phyloP scores from a whole-genome alignment of 352 stramenopile genomes.

The Globisporangium mamillatum region DNA sequence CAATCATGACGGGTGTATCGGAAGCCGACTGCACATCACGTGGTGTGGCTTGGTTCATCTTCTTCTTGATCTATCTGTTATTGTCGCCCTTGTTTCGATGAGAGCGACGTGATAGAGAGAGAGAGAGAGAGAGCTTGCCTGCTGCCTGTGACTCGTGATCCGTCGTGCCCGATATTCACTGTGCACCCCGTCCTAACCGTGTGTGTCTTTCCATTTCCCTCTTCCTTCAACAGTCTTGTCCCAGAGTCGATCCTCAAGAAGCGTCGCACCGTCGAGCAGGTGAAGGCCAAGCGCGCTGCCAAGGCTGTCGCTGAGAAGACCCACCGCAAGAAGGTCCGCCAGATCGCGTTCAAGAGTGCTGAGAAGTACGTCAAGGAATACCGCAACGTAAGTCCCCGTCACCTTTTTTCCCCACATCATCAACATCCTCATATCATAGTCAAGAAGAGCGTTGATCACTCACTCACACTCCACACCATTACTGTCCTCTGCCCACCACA shows the following conservation, averaged over 20 bases:
- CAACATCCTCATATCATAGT: too few species aligned
- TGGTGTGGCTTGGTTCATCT: constrained; percentile 6
- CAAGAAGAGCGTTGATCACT: neutral
- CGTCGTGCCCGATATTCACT: constrained; percentile 21
- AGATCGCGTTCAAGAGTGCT: constrained; percentile 93
- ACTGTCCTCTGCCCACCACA: constrained; percentile 15
- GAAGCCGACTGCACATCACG: constrained; percentile 17
- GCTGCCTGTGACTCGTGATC: constrained; percentile 7
- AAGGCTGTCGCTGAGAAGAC: constrained; percentile 78
- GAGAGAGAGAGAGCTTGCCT: constrained; percentile 1
- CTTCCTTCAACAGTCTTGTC: constrained; percentile 59
- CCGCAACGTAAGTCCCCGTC: constrained; percentile 64
- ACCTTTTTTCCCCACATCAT: neutral
- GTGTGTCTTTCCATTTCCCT: constrained; percentile 16
- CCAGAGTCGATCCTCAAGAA: constrained; percentile 91
- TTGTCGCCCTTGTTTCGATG: neutral
- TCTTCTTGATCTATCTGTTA: neutral
- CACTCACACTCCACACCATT: neutral
- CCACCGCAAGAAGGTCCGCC: constrained; percentile 84
- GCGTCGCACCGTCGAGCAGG: constrained; percentile 83
- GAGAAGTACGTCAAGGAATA: constrained; percentile 99
- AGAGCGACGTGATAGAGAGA: neutral
- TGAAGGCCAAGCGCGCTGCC: constrained; percentile 82
- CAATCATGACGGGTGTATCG: constrained; percentile 85
- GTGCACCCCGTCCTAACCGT: constrained; percentile 77